Evolutionary conservation across 495 filamentous ascomycete genomes (phyloP), one percentile per base, ranked within the genome.

Genomic region (Lasiosphaeriaceae sp.): DNA sequence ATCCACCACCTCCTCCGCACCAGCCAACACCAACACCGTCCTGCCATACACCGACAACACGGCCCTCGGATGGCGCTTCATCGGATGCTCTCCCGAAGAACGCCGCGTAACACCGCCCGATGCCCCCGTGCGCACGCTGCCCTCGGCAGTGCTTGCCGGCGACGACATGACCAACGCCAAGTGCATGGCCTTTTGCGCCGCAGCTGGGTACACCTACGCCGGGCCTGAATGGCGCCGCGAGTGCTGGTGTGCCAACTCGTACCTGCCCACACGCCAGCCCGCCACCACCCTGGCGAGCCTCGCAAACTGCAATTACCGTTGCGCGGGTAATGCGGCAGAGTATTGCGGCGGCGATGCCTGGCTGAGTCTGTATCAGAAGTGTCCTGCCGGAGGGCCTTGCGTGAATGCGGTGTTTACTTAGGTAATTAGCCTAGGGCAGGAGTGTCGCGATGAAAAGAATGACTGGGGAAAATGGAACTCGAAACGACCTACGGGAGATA

Each of bases 201-300:
- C 34, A 20, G 60, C 60, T 12, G 70, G 70, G 16, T 84, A 70
- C 59, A 71, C 37, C 50, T 84, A 77, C 66, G 80, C 78, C 60
- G 87, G 87, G 52, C 70, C 83, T 23, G 83, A 90, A 65, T 89
- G 84, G 61, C 75, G 75, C 47, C 80, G 79, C 47, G 83, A 91
- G 67, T 87, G 85, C 68, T 87, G 81, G 69, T 88, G 85, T 67
- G 83, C 79, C 35, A 82, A 83, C 61, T 26, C 49, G 19, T 59
- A 67, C 39, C 48, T 65, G 29, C n/a, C 60, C 1, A 67, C 64
- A 24, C 52, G 66, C 31, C 47, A 56, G 57, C 66, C 66, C 3
- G 47, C 56, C 44, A 59, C 52, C 21, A 55, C 67, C 34, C 35
- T 72, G 47, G 54, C 63, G 2, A 60, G 68, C 29, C 56, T 70